These are phyloP conservation scores for Xylaria flabelliformis DNA, from an alignment of 495 filamentous ascomycete species.

Conservation along the genomic window DNA sequence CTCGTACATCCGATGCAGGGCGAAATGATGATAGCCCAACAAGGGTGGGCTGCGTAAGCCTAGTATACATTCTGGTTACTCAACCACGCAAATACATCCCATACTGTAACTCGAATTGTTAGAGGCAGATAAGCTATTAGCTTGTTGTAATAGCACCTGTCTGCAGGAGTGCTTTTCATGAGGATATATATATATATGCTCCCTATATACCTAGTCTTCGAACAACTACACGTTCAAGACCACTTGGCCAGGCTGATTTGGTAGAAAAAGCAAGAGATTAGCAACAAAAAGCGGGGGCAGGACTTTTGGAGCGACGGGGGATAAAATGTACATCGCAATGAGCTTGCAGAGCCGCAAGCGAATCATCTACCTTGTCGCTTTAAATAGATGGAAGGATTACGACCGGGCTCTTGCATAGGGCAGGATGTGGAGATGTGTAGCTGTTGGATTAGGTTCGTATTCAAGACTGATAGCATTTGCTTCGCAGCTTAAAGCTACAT, in stretches of 20 bases:
- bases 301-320: conserved; percentile 2
- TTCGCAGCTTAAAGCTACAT: background rate
- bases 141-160: background rate
- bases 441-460: background rate
- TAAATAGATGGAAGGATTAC: conserved; percentile 9
- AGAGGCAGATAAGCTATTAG: background rate
- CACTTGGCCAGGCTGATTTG: background rate
- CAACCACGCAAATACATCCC: background rate
- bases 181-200: background rate
- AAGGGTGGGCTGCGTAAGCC: background rate
- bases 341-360: conserved; percentile 16
- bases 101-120: background rate
- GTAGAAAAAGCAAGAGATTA: background rate
- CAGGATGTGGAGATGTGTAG: background rate
- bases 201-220: background rate
- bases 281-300: conserved; percentile 7
- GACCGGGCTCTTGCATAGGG: background rate
- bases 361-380: conserved; percentile 18
- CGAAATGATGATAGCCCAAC: background rate
- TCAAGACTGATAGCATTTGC: background rate
- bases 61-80: background rate
- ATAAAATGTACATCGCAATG: conserved; percentile 8
- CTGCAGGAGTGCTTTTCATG: background rate
- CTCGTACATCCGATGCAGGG: background rate
- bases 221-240: background rate